These are phyloP conservation scores for Cudoniella acicularis DNA, from an alignment of 495 filamentous ascomycete species.

Conservation along the genomic window DNA sequence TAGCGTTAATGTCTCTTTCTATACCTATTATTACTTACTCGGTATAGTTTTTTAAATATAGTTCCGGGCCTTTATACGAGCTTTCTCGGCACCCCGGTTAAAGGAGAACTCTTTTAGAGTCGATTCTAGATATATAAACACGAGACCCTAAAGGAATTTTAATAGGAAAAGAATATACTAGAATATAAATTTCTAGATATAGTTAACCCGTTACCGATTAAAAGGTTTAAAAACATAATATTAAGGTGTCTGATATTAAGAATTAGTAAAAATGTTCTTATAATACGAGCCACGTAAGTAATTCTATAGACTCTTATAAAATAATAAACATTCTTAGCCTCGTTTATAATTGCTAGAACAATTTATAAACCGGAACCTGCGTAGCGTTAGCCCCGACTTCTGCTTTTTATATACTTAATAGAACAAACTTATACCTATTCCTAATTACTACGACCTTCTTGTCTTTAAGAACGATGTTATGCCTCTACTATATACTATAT, in stretches of 20 bases:
- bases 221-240: neutral
- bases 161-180: neutral
- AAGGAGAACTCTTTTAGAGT: neutral
- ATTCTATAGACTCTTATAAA: neutral
- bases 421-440: too few relatives aligned
- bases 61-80: neutral
- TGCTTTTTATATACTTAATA: too few relatives aligned
- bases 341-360: neutral
- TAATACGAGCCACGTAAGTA: neutral
- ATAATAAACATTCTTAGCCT: slow-evolving; percentile 1
- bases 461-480: too few relatives aligned
- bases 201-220: neutral
- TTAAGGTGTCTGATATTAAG: slow-evolving; percentile 1
- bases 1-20: too few relatives aligned
- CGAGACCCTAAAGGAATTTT: neutral
- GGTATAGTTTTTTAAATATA: neutral
- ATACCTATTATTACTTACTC: too few relatives aligned
- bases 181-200: neutral
- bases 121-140: slow-evolving; percentile 1
- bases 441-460: too few relatives aligned
- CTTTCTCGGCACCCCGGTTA: neutral
- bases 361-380: neutral
- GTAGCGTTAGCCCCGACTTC: too few relatives aligned
- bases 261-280: too few relatives aligned
- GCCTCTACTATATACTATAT: too few relatives aligned